Base-by-base conservation (phyloP, 192 early-diverging fungal genomes). In the Coemansia sp. region DNA sequence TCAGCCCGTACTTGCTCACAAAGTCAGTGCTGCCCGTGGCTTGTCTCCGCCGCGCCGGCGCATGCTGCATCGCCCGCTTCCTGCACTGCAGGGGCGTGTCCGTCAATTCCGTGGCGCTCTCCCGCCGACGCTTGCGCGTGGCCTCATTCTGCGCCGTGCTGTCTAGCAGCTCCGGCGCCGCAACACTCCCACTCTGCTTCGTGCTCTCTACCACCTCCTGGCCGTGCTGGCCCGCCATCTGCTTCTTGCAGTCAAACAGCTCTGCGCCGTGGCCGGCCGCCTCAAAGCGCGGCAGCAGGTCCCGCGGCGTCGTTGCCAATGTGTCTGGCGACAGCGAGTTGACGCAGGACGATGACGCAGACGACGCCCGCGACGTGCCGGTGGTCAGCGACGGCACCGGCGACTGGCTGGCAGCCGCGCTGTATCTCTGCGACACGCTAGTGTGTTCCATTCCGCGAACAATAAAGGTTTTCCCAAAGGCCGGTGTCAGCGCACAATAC, bases 331-430 rank as follows among this genome's bases (percentile, higher is more conserved):
- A 77, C 55, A 77, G 23, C 24, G 73, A 52, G 51, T 62, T 77
- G 64, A 77, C 73, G 46, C 73, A 70, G 21, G 73, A 76, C 32
- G 73, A 76, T 28, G 73, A 77, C 28, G 64, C 73, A 3, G 73
- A 77, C 56, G 73, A 69, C 32, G 66, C 48, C 54, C 59, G 58
- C 52, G 68, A 65, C 8, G 57, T 56, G 11, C 46, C 61, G 52
- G 62, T 62, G 24, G 73, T 77, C 63, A 76, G 56, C 47, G 73
- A 69, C 21, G 73, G 73, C 35, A 76, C 73, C 23, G 73, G 73
- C 58, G 73, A 71, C 49, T 57, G 68, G 25, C 33, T 44, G 18
- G 67, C 38, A 24, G 52, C 52, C 21, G 18, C 32, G 50, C 31
- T n/a, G 50, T 52, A 52, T 6, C 50, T n/a, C 21, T 10, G 19